A percentile compares a stretch with the other conserved stretches of the same genome.
These are phyloP conservation scores for Penicillium manginii DNA, from an alignment of 495 filamentous ascomycete genomes.

Conservation along the genomic window DNA sequence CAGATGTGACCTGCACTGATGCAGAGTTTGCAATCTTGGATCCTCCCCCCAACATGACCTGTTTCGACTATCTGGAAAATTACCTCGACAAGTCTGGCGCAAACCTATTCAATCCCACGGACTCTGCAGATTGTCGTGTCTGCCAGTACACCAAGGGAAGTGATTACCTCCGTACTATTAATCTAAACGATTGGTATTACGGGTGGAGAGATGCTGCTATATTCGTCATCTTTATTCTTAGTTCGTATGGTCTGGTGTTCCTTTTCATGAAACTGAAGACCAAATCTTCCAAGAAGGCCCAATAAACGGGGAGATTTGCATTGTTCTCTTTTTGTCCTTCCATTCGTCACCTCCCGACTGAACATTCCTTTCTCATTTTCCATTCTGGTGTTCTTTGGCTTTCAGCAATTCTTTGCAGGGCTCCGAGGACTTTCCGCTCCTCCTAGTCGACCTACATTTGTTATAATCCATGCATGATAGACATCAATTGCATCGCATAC, in stretches of 20 bases:
- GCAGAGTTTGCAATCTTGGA: slow-evolving; percentile 61
- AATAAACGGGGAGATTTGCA: slow-evolving; percentile 9
- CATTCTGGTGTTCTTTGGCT: no score
- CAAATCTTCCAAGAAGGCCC: slow-evolving; percentile 45
- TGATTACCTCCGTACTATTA: slow-evolving; percentile 43
- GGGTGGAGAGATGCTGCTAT: slow-evolving; percentile 50
- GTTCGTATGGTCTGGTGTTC: slow-evolving; percentile 51
- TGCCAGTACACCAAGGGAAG: slow-evolving; percentile 53
- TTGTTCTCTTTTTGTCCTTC: no score
- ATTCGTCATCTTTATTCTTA: slow-evolving; percentile 47
- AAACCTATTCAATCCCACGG: slow-evolving; percentile 54
- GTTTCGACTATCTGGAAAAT: slow-evolving; percentile 56
- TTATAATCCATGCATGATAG: no score
- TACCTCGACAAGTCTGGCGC: slow-evolving; percentile 55
- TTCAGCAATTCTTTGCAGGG: no score
- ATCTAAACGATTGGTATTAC: slow-evolving; percentile 46
- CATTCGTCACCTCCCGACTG: no score
- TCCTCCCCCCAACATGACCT: slow-evolving; percentile 54
- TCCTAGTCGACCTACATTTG: no score
- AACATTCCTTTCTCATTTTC: no score
- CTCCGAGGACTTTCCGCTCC: no score
- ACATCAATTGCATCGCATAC: no score
- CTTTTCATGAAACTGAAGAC: slow-evolving; percentile 50
- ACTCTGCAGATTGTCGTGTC: slow-evolving; percentile 58
- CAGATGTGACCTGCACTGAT: slow-evolving; percentile 55